phyloP scores from a whole-genome alignment of 441 rosid genomes.

The Omphalea diandra region DNA sequence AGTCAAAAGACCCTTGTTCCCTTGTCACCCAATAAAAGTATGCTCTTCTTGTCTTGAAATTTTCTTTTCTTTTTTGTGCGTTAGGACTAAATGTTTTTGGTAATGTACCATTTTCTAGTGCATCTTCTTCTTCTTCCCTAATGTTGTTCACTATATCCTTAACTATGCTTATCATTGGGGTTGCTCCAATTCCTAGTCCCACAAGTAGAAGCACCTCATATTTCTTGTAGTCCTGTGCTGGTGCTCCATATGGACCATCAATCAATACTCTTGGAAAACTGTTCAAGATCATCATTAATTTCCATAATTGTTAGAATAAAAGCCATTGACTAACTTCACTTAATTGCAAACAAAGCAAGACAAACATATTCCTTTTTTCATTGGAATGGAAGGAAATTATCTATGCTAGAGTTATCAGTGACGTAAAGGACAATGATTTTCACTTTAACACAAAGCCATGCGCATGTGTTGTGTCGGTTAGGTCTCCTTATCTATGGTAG shows the following conservation, averaged over 20 bases:
- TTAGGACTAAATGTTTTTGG: slow-evolving; percentile 21
- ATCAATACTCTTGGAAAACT: slow-evolving; percentile 77
- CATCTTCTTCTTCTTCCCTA: slow-evolving; percentile 35
- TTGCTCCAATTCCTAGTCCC: slow-evolving; percentile 94
- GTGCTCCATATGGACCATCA: slow-evolving; percentile 98
- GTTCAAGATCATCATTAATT: slow-evolving; percentile 7
- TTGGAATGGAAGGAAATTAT: neutral
- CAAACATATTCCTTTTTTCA: neutral
- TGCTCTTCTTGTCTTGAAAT: slow-evolving; percentile 71
- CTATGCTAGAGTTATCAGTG: neutral
- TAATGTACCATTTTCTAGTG: slow-evolving; percentile 35
- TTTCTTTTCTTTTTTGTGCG: slow-evolving; percentile 41
- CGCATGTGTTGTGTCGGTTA: slow-evolving; percentile 6
- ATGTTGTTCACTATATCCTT: slow-evolving; percentile 92
- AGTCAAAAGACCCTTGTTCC: slow-evolving; percentile 95
- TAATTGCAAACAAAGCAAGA: neutral
- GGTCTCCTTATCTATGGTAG: neutral
- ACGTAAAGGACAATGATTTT: neutral
- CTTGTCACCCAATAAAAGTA: slow-evolving; percentile 95
- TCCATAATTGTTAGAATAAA: neutral
- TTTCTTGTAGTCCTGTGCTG: slow-evolving; percentile 92
- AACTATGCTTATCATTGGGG: slow-evolving; percentile 94
- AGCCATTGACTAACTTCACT: neutral
- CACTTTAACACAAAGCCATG: neutral
- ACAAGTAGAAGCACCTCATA: slow-evolving; percentile 85